Base-by-base conservation (phyloP, 2,329 filamentous ascomycete genomes). In the Capronia coronata region DNA sequence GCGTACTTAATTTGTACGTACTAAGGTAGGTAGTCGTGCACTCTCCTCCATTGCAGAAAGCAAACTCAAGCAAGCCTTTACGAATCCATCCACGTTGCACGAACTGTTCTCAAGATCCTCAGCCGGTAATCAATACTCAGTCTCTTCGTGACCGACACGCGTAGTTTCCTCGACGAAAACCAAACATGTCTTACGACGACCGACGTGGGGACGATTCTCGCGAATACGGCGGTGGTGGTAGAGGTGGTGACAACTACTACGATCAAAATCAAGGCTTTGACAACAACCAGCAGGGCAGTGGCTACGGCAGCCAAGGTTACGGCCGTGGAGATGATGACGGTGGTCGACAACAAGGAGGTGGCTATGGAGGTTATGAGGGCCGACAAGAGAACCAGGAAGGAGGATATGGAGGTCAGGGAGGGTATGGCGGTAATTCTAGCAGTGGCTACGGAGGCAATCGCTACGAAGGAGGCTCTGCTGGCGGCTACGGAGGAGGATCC, bases 261-360 rank as follows among this genome's bases (percentile, higher is more conserved):
- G 55, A 59, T 32, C 56, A 52, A 43, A 43, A 43, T 23, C 59
- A 58, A 40, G 57, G 58, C 34, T 57, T 46, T 42, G 44, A 55
- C 29, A 46, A 50, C 25, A 32, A 42, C 25, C 42, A 52, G 19
- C 43, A 48, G 32, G 22, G 52, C 27, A 40, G 49, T 19, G 52
- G 54, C 49, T 49, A 56, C 11, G 48, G 48, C 13, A 32, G 49
- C 1, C 37, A 50, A 23, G 44, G 48, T 19, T 56, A 47, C 8
- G 47, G 52, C n/a, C 48, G 56, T 18, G 18, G 46, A 34, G 40
- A 59, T 7, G 46, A 55, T 10, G 56, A 57, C 40, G 56, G 48
- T 11, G 45, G 46, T 16, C 54, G 46, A 22, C 48, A 53, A 5
- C 51, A 49, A 19, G 34, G 52, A 27, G 44, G 35, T 18, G 45